Evolutionary conservation across 768 basidiomycete species (phyloP).

Genomic region (Boletus subparvulus): DNA sequence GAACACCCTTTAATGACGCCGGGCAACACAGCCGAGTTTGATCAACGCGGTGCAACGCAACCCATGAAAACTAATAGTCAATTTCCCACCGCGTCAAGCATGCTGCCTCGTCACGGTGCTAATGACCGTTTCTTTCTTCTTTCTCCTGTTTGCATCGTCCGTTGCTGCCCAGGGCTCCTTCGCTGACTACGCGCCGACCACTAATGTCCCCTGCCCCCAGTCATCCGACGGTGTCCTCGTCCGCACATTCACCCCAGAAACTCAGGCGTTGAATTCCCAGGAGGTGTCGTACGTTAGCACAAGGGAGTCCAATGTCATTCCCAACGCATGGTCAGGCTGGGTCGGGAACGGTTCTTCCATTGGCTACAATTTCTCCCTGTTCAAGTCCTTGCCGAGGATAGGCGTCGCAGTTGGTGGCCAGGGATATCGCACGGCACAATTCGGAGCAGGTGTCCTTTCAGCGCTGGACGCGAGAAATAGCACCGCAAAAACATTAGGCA

Average conservation of each 20-base stretch:
- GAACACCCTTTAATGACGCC: no score
- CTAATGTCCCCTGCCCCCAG: conserved; percentile 52
- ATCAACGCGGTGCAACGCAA: conserved; percentile 12
- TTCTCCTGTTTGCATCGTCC: neutral
- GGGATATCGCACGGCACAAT: conserved; percentile 66
- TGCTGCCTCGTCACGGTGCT: conserved; percentile 7
- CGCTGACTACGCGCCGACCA: conserved; percentile 52
- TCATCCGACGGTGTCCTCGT: conserved; percentile 42
- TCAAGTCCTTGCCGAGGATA: conserved; percentile 49
- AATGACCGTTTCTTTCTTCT: conserved; percentile 1
- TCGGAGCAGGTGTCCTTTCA: conserved; percentile 57
- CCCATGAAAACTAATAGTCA: neutral
- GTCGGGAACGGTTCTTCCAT: conserved; percentile 51
- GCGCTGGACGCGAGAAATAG: conserved; percentile 63
- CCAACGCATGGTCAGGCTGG: conserved; percentile 58
- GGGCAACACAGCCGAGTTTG: conserved; percentile 9
- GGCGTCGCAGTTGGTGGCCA: conserved; percentile 72
- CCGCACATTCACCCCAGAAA: conserved; percentile 49
- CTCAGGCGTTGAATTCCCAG: conserved; percentile 48
- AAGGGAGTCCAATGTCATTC: conserved; percentile 42
- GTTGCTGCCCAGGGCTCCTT: conserved; percentile 24
- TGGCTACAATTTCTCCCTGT: conserved; percentile 50
- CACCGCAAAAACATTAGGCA: conserved; percentile 55
- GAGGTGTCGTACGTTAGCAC: conserved; percentile 49
- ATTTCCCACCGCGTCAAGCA: conserved; percentile 1